Evolutionary conservation across 306 rosid genomes (phyloP).

Genomic region (Citrullus colocynthis): DNA sequence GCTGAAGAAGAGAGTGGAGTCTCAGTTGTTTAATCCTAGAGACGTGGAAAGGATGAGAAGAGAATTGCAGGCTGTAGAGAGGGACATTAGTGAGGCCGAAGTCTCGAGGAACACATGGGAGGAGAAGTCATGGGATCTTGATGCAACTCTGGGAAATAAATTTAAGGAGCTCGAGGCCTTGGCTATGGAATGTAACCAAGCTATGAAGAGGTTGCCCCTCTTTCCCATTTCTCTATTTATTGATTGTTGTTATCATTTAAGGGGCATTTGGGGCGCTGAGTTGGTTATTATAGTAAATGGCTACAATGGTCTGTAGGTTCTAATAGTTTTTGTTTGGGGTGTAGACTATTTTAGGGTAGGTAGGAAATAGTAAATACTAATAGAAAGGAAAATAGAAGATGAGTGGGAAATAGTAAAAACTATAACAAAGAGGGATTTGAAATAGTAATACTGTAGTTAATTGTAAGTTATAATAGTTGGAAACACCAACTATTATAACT

Average conservation of each 20-base stretch:
- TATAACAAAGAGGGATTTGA: too few species aligned
- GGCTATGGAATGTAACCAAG: conserved; percentile 65
- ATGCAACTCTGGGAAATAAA: conserved; percentile 29
- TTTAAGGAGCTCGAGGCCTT: conserved; percentile 59
- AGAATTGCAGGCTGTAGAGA: conserved; percentile 81
- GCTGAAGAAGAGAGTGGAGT: conserved; percentile 49
- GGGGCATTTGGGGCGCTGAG: too few species aligned
- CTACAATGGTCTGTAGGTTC: too few species aligned
- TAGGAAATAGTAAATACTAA: too few species aligned
- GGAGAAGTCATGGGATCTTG: conserved; percentile 69
- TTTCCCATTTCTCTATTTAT: background rate
- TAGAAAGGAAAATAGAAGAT: too few species aligned
- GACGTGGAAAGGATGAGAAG: conserved; percentile 90
- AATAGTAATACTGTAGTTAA: too few species aligned
- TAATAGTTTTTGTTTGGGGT: too few species aligned
- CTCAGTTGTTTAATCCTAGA: conserved; percentile 53
- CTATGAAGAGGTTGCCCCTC: conserved; percentile 42
- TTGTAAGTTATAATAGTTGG: too few species aligned
- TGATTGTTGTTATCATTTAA: background rate
- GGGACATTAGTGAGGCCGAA: conserved; percentile 61
- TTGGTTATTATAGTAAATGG: too few species aligned
- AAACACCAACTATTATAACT: too few species aligned
- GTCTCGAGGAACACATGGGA: conserved; percentile 60
- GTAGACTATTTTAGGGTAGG: too few species aligned
- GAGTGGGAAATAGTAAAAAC: too few species aligned